phyloP scores from a whole-genome alignment of 768 basidiomycete species.

The Glaciozyma martinii region DNA sequence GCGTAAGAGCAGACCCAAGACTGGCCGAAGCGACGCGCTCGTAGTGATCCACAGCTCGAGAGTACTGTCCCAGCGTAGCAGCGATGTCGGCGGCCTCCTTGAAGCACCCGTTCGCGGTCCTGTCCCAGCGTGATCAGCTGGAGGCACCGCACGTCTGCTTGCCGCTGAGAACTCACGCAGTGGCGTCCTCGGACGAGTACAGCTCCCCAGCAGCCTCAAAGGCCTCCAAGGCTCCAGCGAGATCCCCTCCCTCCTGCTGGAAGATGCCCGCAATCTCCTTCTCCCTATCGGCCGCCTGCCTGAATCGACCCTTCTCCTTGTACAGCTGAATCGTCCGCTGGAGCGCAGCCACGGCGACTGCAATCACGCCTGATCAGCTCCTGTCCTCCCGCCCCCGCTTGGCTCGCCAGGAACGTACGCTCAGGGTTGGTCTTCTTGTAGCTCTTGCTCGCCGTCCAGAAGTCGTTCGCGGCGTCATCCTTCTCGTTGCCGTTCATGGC shows the following conservation, averaged over 20 bases:
- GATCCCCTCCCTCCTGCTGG: constrained; percentile 65
- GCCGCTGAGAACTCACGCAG: constrained; percentile 57
- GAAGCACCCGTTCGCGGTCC: constrained; percentile 89
- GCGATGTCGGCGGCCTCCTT: constrained; percentile 95
- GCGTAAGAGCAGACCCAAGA: constrained; percentile 72
- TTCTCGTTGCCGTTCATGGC: constrained; percentile 74
- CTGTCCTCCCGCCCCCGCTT: too few relatives aligned
- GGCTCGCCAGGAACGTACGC: constrained; percentile 47
- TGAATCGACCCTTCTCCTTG: constrained; percentile 75
- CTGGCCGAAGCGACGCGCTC: constrained; percentile 82
- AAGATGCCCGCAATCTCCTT: constrained; percentile 94
- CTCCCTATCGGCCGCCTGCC: constrained; percentile 95
- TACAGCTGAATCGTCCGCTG: constrained; percentile 74
- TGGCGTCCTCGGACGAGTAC: constrained; percentile 96
- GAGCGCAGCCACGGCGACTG: constrained; percentile 84
- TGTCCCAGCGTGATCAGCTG: constrained; percentile 37
- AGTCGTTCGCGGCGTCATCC: constrained; percentile 95
- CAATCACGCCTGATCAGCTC: not conserved
- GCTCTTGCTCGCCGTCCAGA: constrained; percentile 95
- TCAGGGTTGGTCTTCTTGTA: constrained; percentile 85
- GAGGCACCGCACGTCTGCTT: not conserved
- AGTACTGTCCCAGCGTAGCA: constrained; percentile 77
- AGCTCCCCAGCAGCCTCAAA: constrained; percentile 91
- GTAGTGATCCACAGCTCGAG: constrained; percentile 75
- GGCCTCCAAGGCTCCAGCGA: constrained; percentile 43